A percentile compares a stretch with the other conserved stretches of the same genome.
Evolutionary conservation across 176 grass and related monocot genomes (phyloP).

Genomic region (Musa schizocarpa): DNA sequence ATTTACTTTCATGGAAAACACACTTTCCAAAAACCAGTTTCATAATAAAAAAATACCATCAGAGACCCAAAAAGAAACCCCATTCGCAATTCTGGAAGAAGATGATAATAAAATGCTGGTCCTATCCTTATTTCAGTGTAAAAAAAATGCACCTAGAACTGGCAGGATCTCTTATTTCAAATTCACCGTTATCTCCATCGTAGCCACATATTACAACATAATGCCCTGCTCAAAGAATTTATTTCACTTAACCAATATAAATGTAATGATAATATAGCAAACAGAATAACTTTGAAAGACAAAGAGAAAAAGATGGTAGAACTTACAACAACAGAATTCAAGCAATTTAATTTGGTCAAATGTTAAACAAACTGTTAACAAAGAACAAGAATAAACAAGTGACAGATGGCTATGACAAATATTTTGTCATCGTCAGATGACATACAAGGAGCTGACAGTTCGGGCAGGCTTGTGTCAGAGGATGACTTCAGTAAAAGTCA

Average conservation of each 20-base stretch:
- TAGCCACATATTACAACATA: slow-evolving; percentile 96
- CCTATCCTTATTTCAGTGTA: background rate
- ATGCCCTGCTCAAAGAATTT: slow-evolving; percentile 40
- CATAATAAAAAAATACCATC: no score
- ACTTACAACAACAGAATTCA: background rate
- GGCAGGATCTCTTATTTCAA: slow-evolving; percentile 99
- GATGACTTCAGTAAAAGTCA: no score
- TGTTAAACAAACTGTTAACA: background rate
- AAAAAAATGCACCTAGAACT: slow-evolving; percentile 57
- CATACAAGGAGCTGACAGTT: background rate
- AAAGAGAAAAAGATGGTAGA: background rate
- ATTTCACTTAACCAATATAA: background rate
- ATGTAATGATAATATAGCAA: background rate
- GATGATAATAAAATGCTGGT: no score
- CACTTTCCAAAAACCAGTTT: no score
- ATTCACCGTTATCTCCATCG: slow-evolving; percentile 68
- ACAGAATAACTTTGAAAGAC: background rate
- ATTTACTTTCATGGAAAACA: no score
- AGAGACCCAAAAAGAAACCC: no score
- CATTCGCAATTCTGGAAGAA: no score
- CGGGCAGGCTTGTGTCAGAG: background rate
- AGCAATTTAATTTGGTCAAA: background rate
- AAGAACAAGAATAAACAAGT: background rate
- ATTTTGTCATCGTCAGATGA: background rate
- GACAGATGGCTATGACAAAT: background rate